A percentile compares a stretch with the other conserved stretches of the same genome.
Evolutionary conservation across 2,329 filamentous ascomycete genomes (phyloP).

Genomic region (Emericellopsis cladophorae): DNA sequence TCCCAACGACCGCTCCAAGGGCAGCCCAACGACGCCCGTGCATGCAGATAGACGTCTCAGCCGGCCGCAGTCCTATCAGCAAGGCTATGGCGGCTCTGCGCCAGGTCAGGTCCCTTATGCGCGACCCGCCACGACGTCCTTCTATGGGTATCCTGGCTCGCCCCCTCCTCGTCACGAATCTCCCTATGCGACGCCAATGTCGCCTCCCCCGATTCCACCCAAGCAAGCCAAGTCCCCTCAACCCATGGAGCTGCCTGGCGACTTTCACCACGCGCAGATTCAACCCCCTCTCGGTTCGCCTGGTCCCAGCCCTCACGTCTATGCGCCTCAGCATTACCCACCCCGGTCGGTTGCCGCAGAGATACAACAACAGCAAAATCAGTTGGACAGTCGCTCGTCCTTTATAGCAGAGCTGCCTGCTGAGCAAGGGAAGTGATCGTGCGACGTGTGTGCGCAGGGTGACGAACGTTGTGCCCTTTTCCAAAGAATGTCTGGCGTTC

Average conservation of each 20-base stretch:
- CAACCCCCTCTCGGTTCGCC: slow-evolving; percentile 3
- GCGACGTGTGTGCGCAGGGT: too few relatives aligned
- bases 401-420: not conserved
- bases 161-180: slow-evolving; percentile 7
- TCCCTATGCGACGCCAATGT: slow-evolving; percentile 8
- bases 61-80: slow-evolving; percentile 3
- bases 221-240: slow-evolving; percentile 9
- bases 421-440: not conserved
- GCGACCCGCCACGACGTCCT: slow-evolving; percentile 5
- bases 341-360: slow-evolving; percentile 2
- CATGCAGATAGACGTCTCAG: slow-evolving; percentile 1
- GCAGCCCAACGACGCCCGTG: not conserved
- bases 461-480: too few relatives aligned
- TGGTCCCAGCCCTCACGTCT: slow-evolving; percentile 14
- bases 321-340: slow-evolving; percentile 10
- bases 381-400: not conserved
- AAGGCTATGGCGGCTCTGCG: slow-evolving; percentile 8
- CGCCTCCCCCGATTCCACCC: slow-evolving; percentile 12
- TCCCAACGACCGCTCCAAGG: slow-evolving; percentile 33
- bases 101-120: slow-evolving; percentile 7
- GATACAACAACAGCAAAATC: not conserved
- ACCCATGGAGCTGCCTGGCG: slow-evolving; percentile 32
- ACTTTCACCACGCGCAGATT: slow-evolving; percentile 27
- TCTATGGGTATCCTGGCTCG: slow-evolving; percentile 7
- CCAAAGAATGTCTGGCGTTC: too few relatives aligned